Evolutionary conservation across 2,329 filamentous ascomycete genomes (phyloP).

Genomic region (Tolypocladium sp.): DNA sequence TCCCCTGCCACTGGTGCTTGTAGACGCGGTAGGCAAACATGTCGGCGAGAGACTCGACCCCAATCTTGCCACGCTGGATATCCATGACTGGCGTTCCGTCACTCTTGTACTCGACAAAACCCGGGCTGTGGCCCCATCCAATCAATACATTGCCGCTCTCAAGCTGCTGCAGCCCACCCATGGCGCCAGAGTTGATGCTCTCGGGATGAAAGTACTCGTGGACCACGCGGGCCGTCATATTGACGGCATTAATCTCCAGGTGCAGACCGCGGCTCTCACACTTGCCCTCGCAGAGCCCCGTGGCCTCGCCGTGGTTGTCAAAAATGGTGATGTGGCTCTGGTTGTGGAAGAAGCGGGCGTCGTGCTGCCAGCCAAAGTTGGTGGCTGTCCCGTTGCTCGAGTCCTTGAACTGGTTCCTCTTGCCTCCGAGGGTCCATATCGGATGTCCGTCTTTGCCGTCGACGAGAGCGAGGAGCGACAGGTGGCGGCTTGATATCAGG

Average conservation of each 20-base stretch:
- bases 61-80: constrained; percentile 9
- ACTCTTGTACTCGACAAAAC: background rate
- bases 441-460: background rate
- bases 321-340: constrained; percentile 24
- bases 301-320: constrained; percentile 26
- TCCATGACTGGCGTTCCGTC: background rate
- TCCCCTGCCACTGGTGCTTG: constrained; percentile 17
- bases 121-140: constrained; percentile 3
- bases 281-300: constrained; percentile 13
- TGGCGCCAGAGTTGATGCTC: constrained; percentile 13
- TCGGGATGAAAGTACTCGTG: constrained; percentile 19
- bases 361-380: constrained; percentile 29
- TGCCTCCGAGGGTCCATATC: constrained; percentile 27
- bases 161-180: constrained; percentile 16
- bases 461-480: background rate
- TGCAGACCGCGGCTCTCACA: constrained; percentile 7
- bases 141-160: constrained; percentile 17
- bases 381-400: constrained; percentile 22
- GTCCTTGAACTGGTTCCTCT: constrained; percentile 24
- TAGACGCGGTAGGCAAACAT: constrained; percentile 19
- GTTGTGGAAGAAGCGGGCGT: constrained; percentile 21
- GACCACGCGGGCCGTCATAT: constrained; percentile 19
- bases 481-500: background rate
- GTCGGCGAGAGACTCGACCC: constrained; percentile 10
- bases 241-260: constrained; percentile 16